Percentiles rank a stretch among this genome's conserved stretches.
phyloP scores from a whole-genome alignment of 805 yeast genomes.

The Ogataea methylovora region DNA sequence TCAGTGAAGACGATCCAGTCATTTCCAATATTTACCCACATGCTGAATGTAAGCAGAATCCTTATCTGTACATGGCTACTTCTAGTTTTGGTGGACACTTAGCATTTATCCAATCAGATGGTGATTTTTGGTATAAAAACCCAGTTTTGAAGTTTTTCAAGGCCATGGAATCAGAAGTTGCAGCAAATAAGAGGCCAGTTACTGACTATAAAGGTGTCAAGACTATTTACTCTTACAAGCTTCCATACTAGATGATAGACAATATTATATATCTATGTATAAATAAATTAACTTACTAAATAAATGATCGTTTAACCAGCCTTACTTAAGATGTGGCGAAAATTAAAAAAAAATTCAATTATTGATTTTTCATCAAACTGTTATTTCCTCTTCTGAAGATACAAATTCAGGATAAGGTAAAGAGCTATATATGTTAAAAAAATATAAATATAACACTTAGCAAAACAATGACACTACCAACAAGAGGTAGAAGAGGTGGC shows the following conservation, averaged over 20 bases:
- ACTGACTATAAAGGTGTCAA: constrained; percentile 1
- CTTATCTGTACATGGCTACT: constrained; percentile 47
- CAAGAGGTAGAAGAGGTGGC: background rate
- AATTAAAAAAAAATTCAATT: too few species aligned
- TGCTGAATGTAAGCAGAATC: constrained; percentile 43
- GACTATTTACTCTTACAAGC: background rate
- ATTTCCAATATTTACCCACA: constrained; percentile 46
- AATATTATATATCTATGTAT: too few species aligned
- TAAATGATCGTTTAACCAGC: too few species aligned
- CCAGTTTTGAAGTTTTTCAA: constrained; percentile 33
- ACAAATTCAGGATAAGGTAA: too few species aligned
- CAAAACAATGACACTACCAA: too few species aligned
- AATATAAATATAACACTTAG: background rate
- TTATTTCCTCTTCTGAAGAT: background rate
- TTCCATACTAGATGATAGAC: too few species aligned
- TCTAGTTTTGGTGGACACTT: constrained; percentile 71
- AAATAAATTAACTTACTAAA: too few species aligned
- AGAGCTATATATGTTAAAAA: background rate
- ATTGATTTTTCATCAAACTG: too few species aligned
- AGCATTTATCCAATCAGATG: constrained; percentile 37
- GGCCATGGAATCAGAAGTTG: constrained; percentile 20
- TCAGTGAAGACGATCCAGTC: constrained; percentile 63
- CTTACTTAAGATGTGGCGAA: too few species aligned
- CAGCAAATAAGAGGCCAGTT: background rate
- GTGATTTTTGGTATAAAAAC: constrained; percentile 40